Conservation (phyloP, 352 stramenopile species). For the Globisporangium rhizosaccharum region DNA sequence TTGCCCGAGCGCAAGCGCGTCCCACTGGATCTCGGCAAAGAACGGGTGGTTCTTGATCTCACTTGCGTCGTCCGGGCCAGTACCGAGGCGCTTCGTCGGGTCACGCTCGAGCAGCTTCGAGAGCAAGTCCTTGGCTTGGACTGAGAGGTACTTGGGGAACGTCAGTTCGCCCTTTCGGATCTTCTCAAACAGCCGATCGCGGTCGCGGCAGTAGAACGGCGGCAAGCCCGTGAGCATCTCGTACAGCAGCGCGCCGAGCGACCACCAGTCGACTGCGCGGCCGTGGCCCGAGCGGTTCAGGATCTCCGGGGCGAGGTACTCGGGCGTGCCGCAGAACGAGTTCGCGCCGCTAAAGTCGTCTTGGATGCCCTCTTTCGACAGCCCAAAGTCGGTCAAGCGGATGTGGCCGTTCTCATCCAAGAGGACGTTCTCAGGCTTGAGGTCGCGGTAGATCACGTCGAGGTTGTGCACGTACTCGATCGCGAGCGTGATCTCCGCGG, state of each 20-base stretch:
- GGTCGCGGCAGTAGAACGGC: constrained; percentile 94
- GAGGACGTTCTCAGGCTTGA: constrained; percentile 98
- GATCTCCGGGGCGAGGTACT: constrained; percentile 99
- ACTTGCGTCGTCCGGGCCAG: constrained; percentile 65
- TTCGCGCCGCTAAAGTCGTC: constrained; percentile 94
- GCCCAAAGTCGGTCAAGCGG: constrained; percentile 97
- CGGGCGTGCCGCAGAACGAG: constrained; percentile 96
- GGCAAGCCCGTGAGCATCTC: constrained; percentile 78
- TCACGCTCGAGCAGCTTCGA: constrained; percentile 92
- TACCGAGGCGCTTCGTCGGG: constrained; percentile 91
- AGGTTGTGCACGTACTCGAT: constrained; percentile 94
- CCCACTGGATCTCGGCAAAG: constrained; percentile 79
- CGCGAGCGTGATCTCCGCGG: constrained; percentile 95
- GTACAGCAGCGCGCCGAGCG: constrained; percentile 85
- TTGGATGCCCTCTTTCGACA: constrained; percentile 86
- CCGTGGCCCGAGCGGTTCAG: constrained; percentile 95
- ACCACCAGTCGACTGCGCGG: constrained; percentile 98
- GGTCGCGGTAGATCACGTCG: constrained; percentile 95
- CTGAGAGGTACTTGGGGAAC: constrained; percentile 94
- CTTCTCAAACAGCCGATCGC: constrained; percentile 97
- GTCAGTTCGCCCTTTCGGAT: constrained; percentile 93
- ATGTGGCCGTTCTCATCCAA: constrained; percentile 95
- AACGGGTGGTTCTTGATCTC: constrained; percentile 85
- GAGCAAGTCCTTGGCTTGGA: constrained; percentile 82
- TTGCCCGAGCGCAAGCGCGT: constrained; percentile 44